Base-by-base conservation (phyloP, 345 rosid species). In the Linum lewisii region DNA sequence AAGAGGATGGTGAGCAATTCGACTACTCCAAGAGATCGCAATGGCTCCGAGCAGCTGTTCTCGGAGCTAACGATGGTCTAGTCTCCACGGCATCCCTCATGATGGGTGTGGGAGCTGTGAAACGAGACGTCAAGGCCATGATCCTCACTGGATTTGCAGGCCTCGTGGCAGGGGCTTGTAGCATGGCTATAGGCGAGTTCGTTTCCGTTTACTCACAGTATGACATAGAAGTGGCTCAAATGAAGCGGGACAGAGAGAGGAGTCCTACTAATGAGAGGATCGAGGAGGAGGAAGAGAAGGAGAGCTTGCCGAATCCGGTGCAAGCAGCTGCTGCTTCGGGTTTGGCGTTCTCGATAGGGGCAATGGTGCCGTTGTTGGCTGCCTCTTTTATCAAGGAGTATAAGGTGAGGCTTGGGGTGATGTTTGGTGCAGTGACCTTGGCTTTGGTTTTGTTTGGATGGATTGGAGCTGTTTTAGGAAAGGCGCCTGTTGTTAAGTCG, bases 121-220 rank as follows among this genome's bases (percentile, higher is more conserved):
- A 81, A 26, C 60, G 68, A 58, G 94, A 88, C 61, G 63, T 77
- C 15, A 86, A 78, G 66, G 70, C 85, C 65, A 82, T 88, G 94
- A 60, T 79, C 53, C 74, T 88, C 3, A 78, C 77, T 1, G 96
- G 96, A 22, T 77, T 88, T 23, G 94, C 96, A 0, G 94, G 96
- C 3, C 67, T 88, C 32, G 65, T 88, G 0, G 94, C 85, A 0
- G 94, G 91, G 13, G 94, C 94, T 5, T 82, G 86, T 23, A 82
- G 94, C 72, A 88, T 88, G 96, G 96, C 88, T 13, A 84, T 86
- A 1, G 96, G 96, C 52, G 94, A 88, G 78, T 81, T 82, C 24
- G 94, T 88, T 16, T 88, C 96, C 4, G 96, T 85, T 15, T 84
- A 80, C 69, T 73, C 94, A 2, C 94, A 88, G 49, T 74, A 75